Conservation (phyloP, 495 filamentous ascomycete species). For the Podospora appendiculata region DNA sequence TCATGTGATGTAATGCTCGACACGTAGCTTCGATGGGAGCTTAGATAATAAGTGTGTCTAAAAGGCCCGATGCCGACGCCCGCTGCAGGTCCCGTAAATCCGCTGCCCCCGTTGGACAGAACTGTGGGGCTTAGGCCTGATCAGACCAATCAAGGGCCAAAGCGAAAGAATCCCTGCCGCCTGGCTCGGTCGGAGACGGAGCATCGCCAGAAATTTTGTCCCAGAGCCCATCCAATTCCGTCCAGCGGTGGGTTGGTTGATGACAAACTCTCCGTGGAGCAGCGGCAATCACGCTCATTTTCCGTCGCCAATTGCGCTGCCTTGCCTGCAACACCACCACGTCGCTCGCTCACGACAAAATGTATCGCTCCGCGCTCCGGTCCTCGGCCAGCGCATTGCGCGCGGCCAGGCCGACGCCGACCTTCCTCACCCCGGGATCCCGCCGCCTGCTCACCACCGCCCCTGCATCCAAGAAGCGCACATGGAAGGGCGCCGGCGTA, state of each 20-base stretch:
- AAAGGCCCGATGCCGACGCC: too few relatives aligned
- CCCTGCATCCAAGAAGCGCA: constrained; percentile 57
- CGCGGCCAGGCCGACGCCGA: constrained; percentile 25
- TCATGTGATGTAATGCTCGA: too few relatives aligned
- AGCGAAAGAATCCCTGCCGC: too few relatives aligned
- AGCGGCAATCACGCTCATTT: constrained; percentile 13
- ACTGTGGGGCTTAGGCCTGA: too few relatives aligned
- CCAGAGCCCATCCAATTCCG: neutral
- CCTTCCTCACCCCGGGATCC: constrained; percentile 15
- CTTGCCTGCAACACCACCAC: constrained; percentile 2
- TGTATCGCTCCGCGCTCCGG: constrained; percentile 57
- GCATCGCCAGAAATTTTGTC: constrained; percentile 21
- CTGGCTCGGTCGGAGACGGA: constrained; percentile 1
- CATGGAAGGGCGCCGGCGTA: constrained; percentile 70
- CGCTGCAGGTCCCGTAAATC: too few relatives aligned
- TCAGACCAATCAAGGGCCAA: too few relatives aligned
- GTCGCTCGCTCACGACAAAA: constrained; percentile 19
- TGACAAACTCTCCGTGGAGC: constrained; percentile 16
- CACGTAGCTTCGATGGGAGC: too few relatives aligned
- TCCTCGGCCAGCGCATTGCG: constrained; percentile 44
- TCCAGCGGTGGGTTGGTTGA: constrained; percentile 1
- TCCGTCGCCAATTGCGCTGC: constrained; percentile 1
- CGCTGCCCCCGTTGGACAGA: too few relatives aligned
- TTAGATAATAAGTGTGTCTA: too few relatives aligned
- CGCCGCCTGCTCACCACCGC: constrained; percentile 68